phyloP scores from a whole-genome alignment of 768 basidiomycete species.

The Tylopilus sp. region DNA sequence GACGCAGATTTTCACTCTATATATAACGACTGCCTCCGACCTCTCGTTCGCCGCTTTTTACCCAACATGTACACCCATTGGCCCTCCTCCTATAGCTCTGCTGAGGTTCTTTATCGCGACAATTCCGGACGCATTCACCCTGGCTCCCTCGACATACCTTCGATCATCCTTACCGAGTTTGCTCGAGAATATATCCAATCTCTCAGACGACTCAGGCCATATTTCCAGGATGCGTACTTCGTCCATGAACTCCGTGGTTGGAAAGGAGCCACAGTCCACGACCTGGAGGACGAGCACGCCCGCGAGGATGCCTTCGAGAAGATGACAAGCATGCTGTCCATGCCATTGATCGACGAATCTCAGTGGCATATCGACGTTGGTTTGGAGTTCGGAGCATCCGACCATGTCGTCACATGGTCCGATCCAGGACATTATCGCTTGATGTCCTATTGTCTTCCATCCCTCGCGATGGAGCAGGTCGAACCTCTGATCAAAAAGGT shows the following conservation, averaged over 20 bases:
- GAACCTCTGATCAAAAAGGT: no score
- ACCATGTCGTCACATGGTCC: background rate
- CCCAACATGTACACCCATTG: background rate
- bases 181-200: fast-evolving
- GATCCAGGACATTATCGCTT: background rate
- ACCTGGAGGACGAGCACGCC: background rate
- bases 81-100: background rate
- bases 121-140: background rate
- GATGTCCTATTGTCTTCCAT: fast-evolving
- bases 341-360: background rate
- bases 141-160: background rate
- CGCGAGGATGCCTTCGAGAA: no score
- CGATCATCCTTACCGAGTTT: background rate
- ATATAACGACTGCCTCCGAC: background rate
- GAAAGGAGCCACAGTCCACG: background rate
- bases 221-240: constrained; percentile 7
- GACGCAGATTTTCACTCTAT: no score
- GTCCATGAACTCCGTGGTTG: constrained; percentile 9
- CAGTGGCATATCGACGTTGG: constrained; percentile 3
- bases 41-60: background rate
- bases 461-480: no score
- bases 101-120: background rate
- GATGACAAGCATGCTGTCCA: background rate
- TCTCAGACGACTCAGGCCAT: background rate
- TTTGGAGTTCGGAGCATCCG: background rate